phyloP scores from a whole-genome alignment of 768 basidiomycete species.

The Hericium erinaceus region DNA sequence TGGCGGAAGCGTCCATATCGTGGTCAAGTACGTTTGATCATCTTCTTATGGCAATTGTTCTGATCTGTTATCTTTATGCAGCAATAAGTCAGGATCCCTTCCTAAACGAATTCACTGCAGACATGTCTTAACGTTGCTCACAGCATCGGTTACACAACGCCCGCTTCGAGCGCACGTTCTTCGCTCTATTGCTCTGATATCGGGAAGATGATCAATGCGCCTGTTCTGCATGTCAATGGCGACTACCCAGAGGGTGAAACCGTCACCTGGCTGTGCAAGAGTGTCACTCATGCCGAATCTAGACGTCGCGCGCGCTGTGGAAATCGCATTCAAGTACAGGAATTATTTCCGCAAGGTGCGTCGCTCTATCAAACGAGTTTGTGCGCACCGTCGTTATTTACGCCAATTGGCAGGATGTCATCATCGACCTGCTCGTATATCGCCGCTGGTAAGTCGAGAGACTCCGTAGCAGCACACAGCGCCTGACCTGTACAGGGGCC shows the following conservation, averaged over 20 bases:
- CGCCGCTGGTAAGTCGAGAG: slow-evolving; percentile 54
- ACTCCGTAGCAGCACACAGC: background rate
- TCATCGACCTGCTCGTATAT: slow-evolving; percentile 85
- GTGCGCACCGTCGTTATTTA: no score
- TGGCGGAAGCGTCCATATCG: slow-evolving; percentile 84
- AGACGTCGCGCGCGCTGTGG: slow-evolving; percentile 82
- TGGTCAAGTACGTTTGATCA: slow-evolving; percentile 64
- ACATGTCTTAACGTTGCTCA: background rate
- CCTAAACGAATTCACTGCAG: background rate
- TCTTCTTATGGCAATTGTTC: background rate
- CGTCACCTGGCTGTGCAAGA: background rate
- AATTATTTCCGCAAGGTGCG: slow-evolving; percentile 73
- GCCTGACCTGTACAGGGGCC: slow-evolving; percentile 40
- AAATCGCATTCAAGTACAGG: slow-evolving; percentile 82
- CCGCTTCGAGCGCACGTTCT: slow-evolving; percentile 74
- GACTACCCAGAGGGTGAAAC: slow-evolving; percentile 72
- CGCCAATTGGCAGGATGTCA: slow-evolving; percentile 47
- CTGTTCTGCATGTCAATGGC: slow-evolving; percentile 86
- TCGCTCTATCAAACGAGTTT: background rate
- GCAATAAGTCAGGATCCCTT: slow-evolving; percentile 20
- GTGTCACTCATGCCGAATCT: background rate
- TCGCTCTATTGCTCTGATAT: slow-evolving; percentile 83
- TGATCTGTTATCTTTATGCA: slow-evolving; percentile 4
- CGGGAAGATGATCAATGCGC: slow-evolving; percentile 86
- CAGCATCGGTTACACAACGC: slow-evolving; percentile 90